Conservation (phyloP, 345 rosid genomes). For the Linum lewisii region DNA sequence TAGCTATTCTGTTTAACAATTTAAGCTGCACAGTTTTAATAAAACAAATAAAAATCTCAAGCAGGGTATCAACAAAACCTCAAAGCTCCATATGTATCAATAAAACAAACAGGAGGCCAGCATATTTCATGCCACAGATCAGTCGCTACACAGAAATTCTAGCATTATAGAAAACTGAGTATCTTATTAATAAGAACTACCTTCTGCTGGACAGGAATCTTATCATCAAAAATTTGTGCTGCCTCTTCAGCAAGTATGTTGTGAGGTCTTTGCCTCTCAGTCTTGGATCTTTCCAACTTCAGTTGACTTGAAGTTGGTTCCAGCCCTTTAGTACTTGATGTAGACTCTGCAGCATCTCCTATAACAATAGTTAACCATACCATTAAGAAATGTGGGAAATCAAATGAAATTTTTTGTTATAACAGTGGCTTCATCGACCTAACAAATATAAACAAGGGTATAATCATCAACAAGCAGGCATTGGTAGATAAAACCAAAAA, state of each 20-base stretch:
- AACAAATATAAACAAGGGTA: constrained; percentile 1
- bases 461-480: neutral
- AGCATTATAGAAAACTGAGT: constrained; percentile 1
- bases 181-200: constrained; percentile 21
- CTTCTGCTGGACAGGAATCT: constrained; percentile 62
- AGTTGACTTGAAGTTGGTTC: constrained; percentile 35
- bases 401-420: neutral
- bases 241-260: constrained; percentile 68
- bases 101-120: neutral
- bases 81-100: neutral
- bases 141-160: neutral
- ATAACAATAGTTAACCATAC: constrained; percentile 14
- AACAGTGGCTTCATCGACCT: neutral
- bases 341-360: constrained; percentile 30
- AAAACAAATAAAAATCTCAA: constrained; percentile 14
- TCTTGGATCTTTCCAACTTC: constrained; percentile 66
- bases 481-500: neutral
- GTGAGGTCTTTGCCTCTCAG: constrained; percentile 46
- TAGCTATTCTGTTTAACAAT: constrained; percentile 82
- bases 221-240: constrained; percentile 67
- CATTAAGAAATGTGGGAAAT: neutral
- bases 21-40: constrained; percentile 50
- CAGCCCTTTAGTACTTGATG: constrained; percentile 24
- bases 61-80: neutral
- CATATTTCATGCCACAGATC: too few species aligned